Base-by-base conservation (phyloP, 2,329 filamentous ascomycete species). In the Diaporthe citri region DNA sequence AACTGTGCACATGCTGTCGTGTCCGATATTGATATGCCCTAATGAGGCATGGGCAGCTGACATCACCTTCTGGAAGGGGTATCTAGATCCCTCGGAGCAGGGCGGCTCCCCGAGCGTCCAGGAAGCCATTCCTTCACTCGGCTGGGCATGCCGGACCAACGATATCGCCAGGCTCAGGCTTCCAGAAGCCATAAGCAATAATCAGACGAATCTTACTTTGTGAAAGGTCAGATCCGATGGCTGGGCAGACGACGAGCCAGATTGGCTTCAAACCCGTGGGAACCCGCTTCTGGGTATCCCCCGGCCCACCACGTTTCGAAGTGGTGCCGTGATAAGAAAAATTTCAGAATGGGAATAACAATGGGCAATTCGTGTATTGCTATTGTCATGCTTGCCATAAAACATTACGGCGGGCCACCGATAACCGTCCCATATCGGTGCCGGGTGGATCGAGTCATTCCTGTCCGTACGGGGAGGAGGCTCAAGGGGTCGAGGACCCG, bases 281-380 rank as follows among this genome's bases (percentile, higher is more conserved):
- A 15, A 36, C 31, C 22, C 13, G n/a, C 12, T 34, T 17, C n/a
- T 25, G 13, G 64, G 43, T 25, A 10, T 22, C 6, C 31, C 64
- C 64, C 5, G 46, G 46, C 46, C 64, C 31, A 39, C 43, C 46
- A 67, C 46, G 46, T 52, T 52, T 67, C 64, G 64, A 39, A 28
- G 64, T 67, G 64, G 64, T 39, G 39, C 46, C 64, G 64, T 67
- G 64, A 67, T 67, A 67, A 67, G 64, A 20, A 67, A 39, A 52
- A 22, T 20, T 22, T 25, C 4, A 15, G 15, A 52, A 39, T 10
- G 8, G 4, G 10, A 52, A 36, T n/a, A n/a, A 41, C 7, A 36
- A 17, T 31, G 39, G 15, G 15, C n/a, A 39, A 25, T 39, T 28
- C 22, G 20, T 52, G 20, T 52, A 39, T 39, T 39, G n/a, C 15